Conservation (phyloP, 2,329 filamentous ascomycete genomes). For the Dactylellina parvicollis region DNA sequence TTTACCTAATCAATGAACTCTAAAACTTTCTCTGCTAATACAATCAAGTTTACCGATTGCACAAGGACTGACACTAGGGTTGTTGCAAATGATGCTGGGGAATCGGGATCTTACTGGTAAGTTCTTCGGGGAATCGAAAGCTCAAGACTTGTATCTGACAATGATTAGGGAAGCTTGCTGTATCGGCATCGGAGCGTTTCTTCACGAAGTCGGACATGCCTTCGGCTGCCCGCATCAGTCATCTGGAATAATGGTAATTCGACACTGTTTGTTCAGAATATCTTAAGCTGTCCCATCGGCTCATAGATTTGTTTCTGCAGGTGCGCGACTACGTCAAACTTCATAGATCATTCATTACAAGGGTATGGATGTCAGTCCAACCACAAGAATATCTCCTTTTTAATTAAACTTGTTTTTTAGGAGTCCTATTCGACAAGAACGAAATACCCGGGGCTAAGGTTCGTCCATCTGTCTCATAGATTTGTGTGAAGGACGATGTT, state of each 20-base stretch:
- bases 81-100: constrained; percentile 85
- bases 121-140: not conserved
- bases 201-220: constrained; percentile 89
- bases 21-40: not conserved
- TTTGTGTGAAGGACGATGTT: constrained; percentile 8
- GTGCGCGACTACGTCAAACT: constrained; percentile 54
- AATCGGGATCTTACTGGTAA: constrained; percentile 92
- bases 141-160: not conserved
- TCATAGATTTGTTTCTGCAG: constrained; percentile 13
- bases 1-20: not conserved
- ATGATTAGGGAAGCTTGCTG: constrained; percentile 40
- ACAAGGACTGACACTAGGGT: constrained; percentile 83
- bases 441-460: constrained; percentile 55
- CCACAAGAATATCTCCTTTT: constrained; percentile 17
- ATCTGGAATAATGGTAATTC: constrained; percentile 81
- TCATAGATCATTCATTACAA: constrained; percentile 56
- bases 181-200: constrained; percentile 80
- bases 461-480: constrained; percentile 8
- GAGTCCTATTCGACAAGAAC: constrained; percentile 56
- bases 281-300: not conserved
- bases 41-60: constrained; percentile 79
- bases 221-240: constrained; percentile 92
- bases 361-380: constrained; percentile 31
- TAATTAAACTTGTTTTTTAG: constrained; percentile 6
- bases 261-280: not conserved